phyloP scores from a whole-genome alignment of 78 protist species.

The Dictyostelium brefeldianum region DNA sequence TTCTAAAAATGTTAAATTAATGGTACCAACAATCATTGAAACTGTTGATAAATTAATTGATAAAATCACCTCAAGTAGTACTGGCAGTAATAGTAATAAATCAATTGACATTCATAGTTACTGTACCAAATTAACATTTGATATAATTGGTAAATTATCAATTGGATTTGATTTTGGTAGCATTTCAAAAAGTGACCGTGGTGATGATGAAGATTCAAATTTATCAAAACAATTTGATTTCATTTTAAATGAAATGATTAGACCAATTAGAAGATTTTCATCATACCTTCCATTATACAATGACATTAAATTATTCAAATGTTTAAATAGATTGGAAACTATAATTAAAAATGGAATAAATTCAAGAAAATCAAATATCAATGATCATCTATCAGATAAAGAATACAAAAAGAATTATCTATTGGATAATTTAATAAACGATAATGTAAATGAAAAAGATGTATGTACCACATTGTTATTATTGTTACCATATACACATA shows the following conservation, averaged over 20 bases:
- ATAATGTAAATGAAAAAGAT: constrained; percentile 6
- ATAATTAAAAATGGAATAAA: constrained; percentile 21
- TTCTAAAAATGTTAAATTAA: constrained; percentile 21
- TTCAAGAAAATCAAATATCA: background rate
- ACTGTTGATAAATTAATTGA: background rate
- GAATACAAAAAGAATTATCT: constrained; percentile 2
- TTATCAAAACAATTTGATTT: constrained; percentile 34
- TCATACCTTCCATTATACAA: constrained; percentile 24
- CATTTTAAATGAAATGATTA: constrained; percentile 63
- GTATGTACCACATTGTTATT: constrained; percentile 5
- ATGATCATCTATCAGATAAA: too few relatives aligned
- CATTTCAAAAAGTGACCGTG: background rate
- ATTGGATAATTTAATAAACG: constrained; percentile 16
- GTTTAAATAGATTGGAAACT: constrained; percentile 8
- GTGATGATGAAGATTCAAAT: background rate
- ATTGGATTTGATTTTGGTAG: constrained; percentile 32
- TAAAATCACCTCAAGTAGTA: background rate
- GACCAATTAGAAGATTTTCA: constrained; percentile 65
- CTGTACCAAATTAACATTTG: constrained; percentile 37
- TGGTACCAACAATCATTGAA: constrained; percentile 13
- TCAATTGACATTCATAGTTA: constrained; percentile 3
- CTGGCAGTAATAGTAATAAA: background rate
- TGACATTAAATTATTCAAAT: constrained; percentile 15
- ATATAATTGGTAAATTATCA: constrained; percentile 66
- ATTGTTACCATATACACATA: too few relatives aligned